Base-by-base conservation (phyloP, 768 basidiomycete species). In the Candolleomyces efflorescens region DNA sequence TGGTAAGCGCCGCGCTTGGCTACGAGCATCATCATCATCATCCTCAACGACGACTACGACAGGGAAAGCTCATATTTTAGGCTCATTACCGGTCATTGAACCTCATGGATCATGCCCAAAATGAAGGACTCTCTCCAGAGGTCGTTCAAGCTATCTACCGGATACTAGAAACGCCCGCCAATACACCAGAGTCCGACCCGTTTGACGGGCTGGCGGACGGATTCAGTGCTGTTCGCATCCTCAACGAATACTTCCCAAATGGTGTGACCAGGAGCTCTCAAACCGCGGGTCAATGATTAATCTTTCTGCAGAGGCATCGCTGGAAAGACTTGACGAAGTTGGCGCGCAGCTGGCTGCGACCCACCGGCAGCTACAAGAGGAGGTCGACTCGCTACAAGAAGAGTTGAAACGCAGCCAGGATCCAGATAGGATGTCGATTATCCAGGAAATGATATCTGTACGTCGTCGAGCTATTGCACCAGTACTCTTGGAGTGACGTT, bases 361-460 rank as follows among this genome's bases (percentile, higher is more conserved):
- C 56, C 90, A 93, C 58, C 73, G 77, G 24, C 80, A 83, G 51
- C 72, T 96, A 26, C 85, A 88, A 66, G 73, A 74, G 18, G 91
- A 95, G 73, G 87, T 97, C 45, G 77, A 85, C 53, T 60, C 71
- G 10, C 76, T 98, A 55, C 82, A 86, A 59, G 75, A 72, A 23
- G 85, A 92, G 67, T 73, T 98, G 54, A 78, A 79, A 62, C 74
- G 72, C 12, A 89, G 90, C 63, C 94, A 96, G 69, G 90, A 94
- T 71, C 90, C 90, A n/a, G 83, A 84, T 54, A 80, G 86, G 63
- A 94, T 98, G 90, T 86, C 89, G 55, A 74, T 87, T 53, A 94
- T 97, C 32, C 97, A 98, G 70, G 92, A 92, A 70, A 93, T 97
- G 83, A 98, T 99, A 54, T 94, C 90, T 20, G 96, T 98, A 62